Conservation (phyloP, 1,284 basidiomycete genomes). For the Rhodotorula sp. region DNA sequence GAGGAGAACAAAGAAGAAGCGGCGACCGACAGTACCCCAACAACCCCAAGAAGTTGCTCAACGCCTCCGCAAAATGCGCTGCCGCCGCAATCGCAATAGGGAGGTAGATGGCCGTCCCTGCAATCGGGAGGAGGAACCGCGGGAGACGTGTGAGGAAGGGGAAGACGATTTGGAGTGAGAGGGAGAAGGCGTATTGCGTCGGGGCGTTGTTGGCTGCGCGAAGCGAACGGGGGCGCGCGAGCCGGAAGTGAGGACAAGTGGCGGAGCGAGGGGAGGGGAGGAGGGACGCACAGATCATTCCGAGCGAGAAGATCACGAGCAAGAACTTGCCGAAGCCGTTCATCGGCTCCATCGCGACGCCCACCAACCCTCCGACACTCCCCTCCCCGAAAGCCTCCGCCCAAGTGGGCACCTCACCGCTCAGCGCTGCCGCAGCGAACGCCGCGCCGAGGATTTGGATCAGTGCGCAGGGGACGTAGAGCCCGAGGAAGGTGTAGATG, state of each 20-base stretch:
- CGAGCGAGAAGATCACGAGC: slow-evolving; percentile 72
- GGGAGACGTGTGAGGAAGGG: slow-evolving; percentile 65
- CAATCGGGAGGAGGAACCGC: slow-evolving; percentile 77
- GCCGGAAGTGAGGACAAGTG: not conserved
- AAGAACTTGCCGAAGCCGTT: slow-evolving; percentile 73
- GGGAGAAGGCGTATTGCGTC: slow-evolving; percentile 76
- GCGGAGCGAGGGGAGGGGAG: no score
- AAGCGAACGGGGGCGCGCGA: no score
- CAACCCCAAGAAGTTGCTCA: slow-evolving; percentile 48
- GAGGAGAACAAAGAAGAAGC: no score
- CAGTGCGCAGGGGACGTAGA: slow-evolving; percentile 41
- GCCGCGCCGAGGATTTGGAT: slow-evolving; percentile 49
- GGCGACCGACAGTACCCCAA: slow-evolving; percentile 22
- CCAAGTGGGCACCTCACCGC: slow-evolving; percentile 46
- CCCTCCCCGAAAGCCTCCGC: slow-evolving; percentile 46
- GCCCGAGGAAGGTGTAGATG: slow-evolving; percentile 39
- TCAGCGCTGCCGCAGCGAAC: slow-evolving; percentile 45
- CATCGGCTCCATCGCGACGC: slow-evolving; percentile 37
- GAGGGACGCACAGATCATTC: slow-evolving; percentile 55
- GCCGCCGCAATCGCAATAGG: slow-evolving; percentile 47
- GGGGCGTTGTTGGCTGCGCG: slow-evolving; percentile 71
- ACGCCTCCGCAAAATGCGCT: slow-evolving; percentile 46
- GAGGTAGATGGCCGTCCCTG: slow-evolving; percentile 68
- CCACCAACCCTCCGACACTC: slow-evolving; percentile 51
- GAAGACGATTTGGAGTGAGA: slow-evolving; percentile 73